These are phyloP conservation scores for Hericium rajendrae DNA, from an alignment of 768 basidiomycete species.

Conservation along the genomic window DNA sequence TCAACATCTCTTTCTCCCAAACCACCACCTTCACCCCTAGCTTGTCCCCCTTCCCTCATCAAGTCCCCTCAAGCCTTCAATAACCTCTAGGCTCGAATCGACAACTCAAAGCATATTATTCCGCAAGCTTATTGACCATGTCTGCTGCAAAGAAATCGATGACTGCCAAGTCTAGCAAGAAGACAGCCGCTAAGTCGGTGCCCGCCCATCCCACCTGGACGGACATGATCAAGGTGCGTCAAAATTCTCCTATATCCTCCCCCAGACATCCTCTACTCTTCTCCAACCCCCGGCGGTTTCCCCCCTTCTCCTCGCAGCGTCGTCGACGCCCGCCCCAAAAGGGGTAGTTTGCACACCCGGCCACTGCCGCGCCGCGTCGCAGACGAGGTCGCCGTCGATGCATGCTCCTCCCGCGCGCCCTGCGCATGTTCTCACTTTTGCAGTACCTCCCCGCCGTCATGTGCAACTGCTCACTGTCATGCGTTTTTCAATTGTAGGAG, in stretches of 20 bases:
- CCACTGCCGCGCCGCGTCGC: conserved; percentile 20
- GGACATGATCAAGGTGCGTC: conserved; percentile 73
- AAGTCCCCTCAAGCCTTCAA: conserved; percentile 9
- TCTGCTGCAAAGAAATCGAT: conserved; percentile 29
- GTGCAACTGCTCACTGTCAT: conserved; percentile 4
- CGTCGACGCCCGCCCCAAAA: conserved; percentile 23
- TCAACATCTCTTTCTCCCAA: conserved; percentile 22
- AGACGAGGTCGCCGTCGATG: conserved; percentile 11
- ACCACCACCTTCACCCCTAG: conserved; percentile 38
- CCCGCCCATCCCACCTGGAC: conserved; percentile 50
- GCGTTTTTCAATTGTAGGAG: conserved; percentile 43
- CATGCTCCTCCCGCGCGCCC: conserved; percentile 11
- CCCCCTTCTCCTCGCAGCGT: conserved; percentile 4
- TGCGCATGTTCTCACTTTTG: neutral
- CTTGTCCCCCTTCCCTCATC: conserved; percentile 15
- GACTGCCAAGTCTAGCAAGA: conserved; percentile 41
- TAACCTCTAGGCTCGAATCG: conserved; percentile 13
- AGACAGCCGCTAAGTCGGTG: conserved; percentile 30
- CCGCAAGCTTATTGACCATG: conserved; percentile 29
- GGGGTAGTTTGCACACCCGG: conserved; percentile 32
- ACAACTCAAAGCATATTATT: conserved; percentile 10
- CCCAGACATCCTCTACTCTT: conserved; percentile 2
- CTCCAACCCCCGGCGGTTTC: conserved; percentile 9
- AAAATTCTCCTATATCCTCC: conserved; percentile 6
- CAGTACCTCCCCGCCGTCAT: neutral